Evolutionary conservation across 805 yeast genomes (phyloP), one percentile per base, ranked within the genome.

Genomic region (Yarrowia sp.): DNA sequence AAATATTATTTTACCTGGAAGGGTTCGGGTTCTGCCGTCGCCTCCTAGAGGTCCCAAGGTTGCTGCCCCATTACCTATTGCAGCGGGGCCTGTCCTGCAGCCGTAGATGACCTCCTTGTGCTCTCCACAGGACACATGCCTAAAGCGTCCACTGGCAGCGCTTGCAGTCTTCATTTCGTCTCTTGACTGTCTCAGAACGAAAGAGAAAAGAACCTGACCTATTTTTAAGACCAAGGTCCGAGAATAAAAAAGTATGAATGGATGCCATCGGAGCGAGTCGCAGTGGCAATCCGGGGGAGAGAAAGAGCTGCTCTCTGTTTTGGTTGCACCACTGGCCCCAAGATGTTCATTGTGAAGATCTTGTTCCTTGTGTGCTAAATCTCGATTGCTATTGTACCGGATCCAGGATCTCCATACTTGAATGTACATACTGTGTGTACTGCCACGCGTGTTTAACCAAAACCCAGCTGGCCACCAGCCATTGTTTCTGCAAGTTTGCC

Each of bases 381-480:
- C 49, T 43, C 30, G 49, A 43, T 43, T 43, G 49, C 49, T 43
- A 43, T n/a, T n/a, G n/a, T n/a, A n/a, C n/a, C n/a, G n/a, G n/a
- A n/a, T n/a, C n/a, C n/a, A n/a, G n/a, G n/a, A n/a, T n/a, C n/a
- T n/a, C n/a, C n/a, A n/a, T n/a, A n/a, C n/a, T n/a, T n/a, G n/a
- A n/a, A n/a, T n/a, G n/a, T n/a, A n/a, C n/a, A n/a, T n/a, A n/a
- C n/a, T n/a, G n/a, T 38, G 22, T 12, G 9, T 26, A 5, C 48
- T 22, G 22, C 30, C 12, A 16, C 6, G 24, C n/a, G 16, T 9
- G 24, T 19, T 12, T 40, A 40, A 40, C 22, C 41, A 12, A 35
- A 35, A 35, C 16, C 7, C 40, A 16, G 5, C 11, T 7, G 22
- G 22, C n/a, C n/a, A n/a, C n/a, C n/a, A n/a, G 19, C 41, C 14